These are phyloP conservation scores for Schoenoplectus tabernaemontani DNA, from an alignment of 202 grass and related monocot genomes.

Conservation along the genomic window DNA sequence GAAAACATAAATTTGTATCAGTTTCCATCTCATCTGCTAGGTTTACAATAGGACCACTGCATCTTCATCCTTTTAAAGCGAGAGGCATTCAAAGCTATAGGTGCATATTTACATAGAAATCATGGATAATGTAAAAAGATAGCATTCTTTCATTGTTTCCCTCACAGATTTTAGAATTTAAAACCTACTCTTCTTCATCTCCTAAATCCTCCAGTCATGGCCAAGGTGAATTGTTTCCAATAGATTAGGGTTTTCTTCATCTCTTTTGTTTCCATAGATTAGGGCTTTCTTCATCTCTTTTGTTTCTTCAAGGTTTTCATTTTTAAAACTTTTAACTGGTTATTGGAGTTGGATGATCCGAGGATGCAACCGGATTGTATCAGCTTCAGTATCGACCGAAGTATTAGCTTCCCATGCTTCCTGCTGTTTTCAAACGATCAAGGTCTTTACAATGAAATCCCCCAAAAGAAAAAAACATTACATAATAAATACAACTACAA, in stretches of 20 bases:
- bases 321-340: background rate
- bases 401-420: background rate
- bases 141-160: background rate
- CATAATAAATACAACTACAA: background rate
- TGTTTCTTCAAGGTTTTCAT: background rate
- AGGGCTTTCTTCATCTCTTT: background rate
- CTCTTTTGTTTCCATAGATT: background rate
- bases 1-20: slow-evolving; percentile 16
- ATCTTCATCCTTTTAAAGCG: slow-evolving; percentile 24
- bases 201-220: background rate
- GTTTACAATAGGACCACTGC: slow-evolving; percentile 19
- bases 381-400: background rate
- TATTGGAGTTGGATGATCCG: slow-evolving; percentile 24
- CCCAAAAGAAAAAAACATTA: background rate
- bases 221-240: background rate
- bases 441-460: slow-evolving; percentile 18
- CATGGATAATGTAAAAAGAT: background rate
- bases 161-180: background rate
- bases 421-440: slow-evolving; percentile 14
- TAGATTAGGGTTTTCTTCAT: background rate
- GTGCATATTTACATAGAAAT: slow-evolving; percentile 24
- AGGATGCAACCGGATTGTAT: slow-evolving; percentile 8
- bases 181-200: background rate
- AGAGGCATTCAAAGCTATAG: slow-evolving; percentile 21
- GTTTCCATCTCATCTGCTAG: background rate